Base-by-base conservation (phyloP, 257 asterid genomes). In the Galeopsis tetrahit region DNA sequence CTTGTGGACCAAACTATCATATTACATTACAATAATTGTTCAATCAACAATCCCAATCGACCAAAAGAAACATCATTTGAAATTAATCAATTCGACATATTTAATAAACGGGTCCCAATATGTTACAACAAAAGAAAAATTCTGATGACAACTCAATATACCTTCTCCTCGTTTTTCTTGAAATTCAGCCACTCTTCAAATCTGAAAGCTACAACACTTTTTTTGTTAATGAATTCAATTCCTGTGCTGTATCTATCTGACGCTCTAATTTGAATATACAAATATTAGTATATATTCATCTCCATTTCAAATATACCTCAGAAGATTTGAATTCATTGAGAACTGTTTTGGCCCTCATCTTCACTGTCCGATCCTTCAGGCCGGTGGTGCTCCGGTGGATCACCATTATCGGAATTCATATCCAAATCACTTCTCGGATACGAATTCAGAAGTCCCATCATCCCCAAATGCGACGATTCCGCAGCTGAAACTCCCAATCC, bases 391-490 rank as follows among this genome's bases (percentile, higher is more conserved):
- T 71, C 78, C 21, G 72, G 79, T 55, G 73, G 81, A 34, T 82
- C 82, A 2, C 66, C 33, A 58, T 74, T 71, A 10, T 79, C 84
- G 4, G 80, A 76, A 14, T 80, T 77, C 61, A 82, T 67, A 34
- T 84, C 82, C 74, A 84, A 72, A 36, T 79, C 79, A 28, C 69
- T 75, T 67, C 84, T 84, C 5, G 91, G 83, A 78, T 85, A 85
- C 53, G 89, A 85, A 61, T 84, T 85, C 0, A 88, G 69, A 7
- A 90, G 87, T 0, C 89, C 96, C 43, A 90, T 35, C 88, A 90
- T 79, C 3, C 96, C 96, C 82, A 86, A 72, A 75, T 90, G 86
- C 64, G 64, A 58, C 43, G 91, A 66, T 68, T 85, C 92, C 44
- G 76, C n/a, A n/a, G n/a, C 80, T 0, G 88, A 62, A n/a, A 82